phyloP scores from a whole-genome alignment of 2,329 filamentous ascomycete genomes.

The Juglanconis oblonga region DNA sequence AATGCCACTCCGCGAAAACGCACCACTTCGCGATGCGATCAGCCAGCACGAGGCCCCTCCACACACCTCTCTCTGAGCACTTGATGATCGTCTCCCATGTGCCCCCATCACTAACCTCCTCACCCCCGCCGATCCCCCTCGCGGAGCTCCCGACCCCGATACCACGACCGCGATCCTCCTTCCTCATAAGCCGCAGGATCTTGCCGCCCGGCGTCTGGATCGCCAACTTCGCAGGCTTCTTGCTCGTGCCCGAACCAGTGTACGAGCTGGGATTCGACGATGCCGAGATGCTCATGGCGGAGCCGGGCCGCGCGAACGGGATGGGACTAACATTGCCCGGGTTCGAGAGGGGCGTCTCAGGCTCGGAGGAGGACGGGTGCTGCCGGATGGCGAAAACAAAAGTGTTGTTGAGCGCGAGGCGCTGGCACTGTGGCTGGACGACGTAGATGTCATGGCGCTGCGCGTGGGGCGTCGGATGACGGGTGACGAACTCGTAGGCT shows the following conservation, averaged over 20 bases:
- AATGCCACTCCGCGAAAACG: constrained; percentile 87
- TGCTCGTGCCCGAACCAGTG: constrained; percentile 47
- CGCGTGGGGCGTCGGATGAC: constrained; percentile 96
- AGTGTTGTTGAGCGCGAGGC: constrained; percentile 89
- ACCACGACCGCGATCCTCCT: constrained; percentile 63
- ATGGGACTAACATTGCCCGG: constrained; percentile 52
- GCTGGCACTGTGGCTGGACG: constrained; percentile 88
- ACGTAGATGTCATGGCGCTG: constrained; percentile 96
- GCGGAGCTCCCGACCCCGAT: constrained; percentile 38
- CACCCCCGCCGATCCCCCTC: constrained; percentile 23
- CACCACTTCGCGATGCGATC: constrained; percentile 85
- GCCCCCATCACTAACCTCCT: constrained; percentile 65
- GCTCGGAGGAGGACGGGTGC: constrained; percentile 64
- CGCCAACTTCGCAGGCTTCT: constrained; percentile 91
- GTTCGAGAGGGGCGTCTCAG: constrained; percentile 45
- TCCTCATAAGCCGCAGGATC: constrained; percentile 82
- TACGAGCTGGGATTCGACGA: constrained; percentile 57
- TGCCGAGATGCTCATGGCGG: constrained; percentile 63
- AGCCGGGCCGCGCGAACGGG: constrained; percentile 59
- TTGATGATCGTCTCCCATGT: constrained; percentile 91
- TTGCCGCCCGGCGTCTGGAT: constrained; percentile 94
- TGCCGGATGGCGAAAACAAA: constrained; percentile 97
- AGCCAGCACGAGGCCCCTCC: constrained; percentile 78
- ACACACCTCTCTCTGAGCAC: constrained; percentile 76
- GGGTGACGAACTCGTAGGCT: constrained; percentile 85